Evolutionary conservation across 2,329 filamentous ascomycete species (phyloP).

Genomic region (Dactylellina cionopaga): DNA sequence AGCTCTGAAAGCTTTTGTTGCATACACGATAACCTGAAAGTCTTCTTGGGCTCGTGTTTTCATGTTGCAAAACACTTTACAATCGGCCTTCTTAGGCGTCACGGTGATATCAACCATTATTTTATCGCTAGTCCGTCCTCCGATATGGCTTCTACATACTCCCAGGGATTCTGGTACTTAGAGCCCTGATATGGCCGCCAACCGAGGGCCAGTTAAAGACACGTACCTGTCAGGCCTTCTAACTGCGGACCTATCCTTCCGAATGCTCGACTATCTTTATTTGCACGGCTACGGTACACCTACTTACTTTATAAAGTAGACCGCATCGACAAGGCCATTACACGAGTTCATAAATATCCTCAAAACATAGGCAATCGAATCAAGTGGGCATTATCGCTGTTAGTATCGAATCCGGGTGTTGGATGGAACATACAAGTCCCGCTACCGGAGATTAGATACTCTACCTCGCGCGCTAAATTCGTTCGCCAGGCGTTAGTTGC

Average conservation of each 20-base stretch:
- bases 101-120: background rate
- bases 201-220: conserved; percentile 14
- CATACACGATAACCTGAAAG: no score
- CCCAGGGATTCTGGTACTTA: background rate
- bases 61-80: conserved; percentile 19
- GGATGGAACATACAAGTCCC: conserved; percentile 21
- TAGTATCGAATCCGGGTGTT: conserved; percentile 9
- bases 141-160: conserved; percentile 5
- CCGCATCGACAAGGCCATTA: background rate
- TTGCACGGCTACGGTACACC: conserved; percentile 12
- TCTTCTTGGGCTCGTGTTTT: no score
- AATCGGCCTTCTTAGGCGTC: conserved; percentile 2
- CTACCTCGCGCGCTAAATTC: background rate
- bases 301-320: background rate
- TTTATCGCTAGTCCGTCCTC: conserved; percentile 3
- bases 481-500: background rate
- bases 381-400: conserved; percentile 5
- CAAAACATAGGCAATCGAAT: background rate
- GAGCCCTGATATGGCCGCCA: conserved; percentile 20
- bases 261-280: conserved; percentile 25
- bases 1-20: no score
- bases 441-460: conserved; percentile 7
- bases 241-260: conserved; percentile 4
- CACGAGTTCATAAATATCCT: conserved; percentile 7
- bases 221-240: conserved; percentile 16